Conservation (phyloP, 139 green algal genomes). For the Chlorella sorokiniana region DNA sequence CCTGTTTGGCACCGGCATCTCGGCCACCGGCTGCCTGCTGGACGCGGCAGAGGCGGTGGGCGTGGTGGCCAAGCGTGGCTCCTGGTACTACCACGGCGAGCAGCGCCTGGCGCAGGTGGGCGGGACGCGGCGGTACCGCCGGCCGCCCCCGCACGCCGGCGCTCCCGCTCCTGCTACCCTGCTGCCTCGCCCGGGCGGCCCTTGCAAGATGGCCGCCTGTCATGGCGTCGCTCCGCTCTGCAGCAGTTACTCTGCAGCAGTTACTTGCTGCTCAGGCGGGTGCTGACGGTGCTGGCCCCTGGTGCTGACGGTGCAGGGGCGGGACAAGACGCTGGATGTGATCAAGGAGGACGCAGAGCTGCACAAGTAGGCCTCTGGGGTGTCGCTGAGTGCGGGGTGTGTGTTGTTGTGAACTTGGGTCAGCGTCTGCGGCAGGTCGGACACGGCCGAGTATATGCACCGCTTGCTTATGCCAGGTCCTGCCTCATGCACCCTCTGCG, state of each 20-base stretch:
- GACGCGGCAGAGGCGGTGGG: constrained; percentile 80
- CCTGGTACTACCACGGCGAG: constrained; percentile 73
- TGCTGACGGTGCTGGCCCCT: neutral
- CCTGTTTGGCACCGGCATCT: constrained; percentile 84
- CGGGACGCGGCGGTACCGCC: too few relatives aligned
- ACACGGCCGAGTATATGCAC: too few relatives aligned
- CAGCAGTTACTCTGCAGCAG: neutral
- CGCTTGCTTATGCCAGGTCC: neutral
- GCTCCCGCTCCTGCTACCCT: too few relatives aligned
- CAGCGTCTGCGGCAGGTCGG: neutral
- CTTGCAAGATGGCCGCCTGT: too few relatives aligned
- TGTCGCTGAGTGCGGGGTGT: neutral
- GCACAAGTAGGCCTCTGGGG: neutral
- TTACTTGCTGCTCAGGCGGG: neutral
- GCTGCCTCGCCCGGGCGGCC: too few relatives aligned
- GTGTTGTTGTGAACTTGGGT: neutral
- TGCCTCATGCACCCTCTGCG: neutral
- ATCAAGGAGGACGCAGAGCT: constrained; percentile 52
- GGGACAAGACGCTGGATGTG: constrained; percentile 64
- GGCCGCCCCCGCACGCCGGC: too few relatives aligned
- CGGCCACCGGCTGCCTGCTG: constrained; percentile 68
- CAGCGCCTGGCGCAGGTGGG: constrained; percentile 47
- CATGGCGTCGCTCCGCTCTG: too few relatives aligned
- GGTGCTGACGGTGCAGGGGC: constrained; percentile 40
- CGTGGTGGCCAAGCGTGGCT: constrained; percentile 69